Evolutionary conservation across 2,329 filamentous ascomycete genomes (phyloP).

Genomic region (Atkinsonella texensis): DNA sequence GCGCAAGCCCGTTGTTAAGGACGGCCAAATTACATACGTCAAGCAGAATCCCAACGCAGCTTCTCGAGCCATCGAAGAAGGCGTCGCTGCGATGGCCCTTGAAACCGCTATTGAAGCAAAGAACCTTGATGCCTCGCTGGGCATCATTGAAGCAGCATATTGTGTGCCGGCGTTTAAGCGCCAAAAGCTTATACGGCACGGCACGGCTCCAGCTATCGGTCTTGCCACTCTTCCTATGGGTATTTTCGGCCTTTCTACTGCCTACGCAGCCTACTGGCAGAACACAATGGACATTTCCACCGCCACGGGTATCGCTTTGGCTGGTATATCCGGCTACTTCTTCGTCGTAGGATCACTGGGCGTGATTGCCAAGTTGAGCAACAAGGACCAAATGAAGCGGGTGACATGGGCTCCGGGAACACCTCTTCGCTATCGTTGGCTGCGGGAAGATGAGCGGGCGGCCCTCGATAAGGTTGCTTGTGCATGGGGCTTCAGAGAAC

Average conservation of each 20-base stretch:
- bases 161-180: conserved; percentile 53
- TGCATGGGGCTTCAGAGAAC: conserved; percentile 84
- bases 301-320: conserved; percentile 69
- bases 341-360: conserved; percentile 72
- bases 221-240: conserved; percentile 51
- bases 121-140: conserved; percentile 66
- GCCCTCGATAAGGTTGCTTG: conserved; percentile 77
- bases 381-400: conserved; percentile 90
- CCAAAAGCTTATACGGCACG: conserved; percentile 54
- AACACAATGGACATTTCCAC: conserved; percentile 65
- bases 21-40: conserved; percentile 46
- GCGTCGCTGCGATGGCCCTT: conserved; percentile 61
- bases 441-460: conserved; percentile 80
- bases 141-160: conserved; percentile 60
- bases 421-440: conserved; percentile 68
- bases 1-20: conserved; percentile 51
- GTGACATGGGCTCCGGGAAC: conserved; percentile 83
- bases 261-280: conserved; percentile 29
- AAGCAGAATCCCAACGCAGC: conserved; percentile 55
- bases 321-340: conserved; percentile 73
- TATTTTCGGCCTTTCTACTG: conserved; percentile 56
- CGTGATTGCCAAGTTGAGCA: conserved; percentile 69
- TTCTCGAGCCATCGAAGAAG: conserved; percentile 59
- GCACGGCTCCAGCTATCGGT: conserved; percentile 45
- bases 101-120: conserved; percentile 68